Base-by-base conservation (phyloP, 805 yeast genomes). In the Candida nanaspora region DNA sequence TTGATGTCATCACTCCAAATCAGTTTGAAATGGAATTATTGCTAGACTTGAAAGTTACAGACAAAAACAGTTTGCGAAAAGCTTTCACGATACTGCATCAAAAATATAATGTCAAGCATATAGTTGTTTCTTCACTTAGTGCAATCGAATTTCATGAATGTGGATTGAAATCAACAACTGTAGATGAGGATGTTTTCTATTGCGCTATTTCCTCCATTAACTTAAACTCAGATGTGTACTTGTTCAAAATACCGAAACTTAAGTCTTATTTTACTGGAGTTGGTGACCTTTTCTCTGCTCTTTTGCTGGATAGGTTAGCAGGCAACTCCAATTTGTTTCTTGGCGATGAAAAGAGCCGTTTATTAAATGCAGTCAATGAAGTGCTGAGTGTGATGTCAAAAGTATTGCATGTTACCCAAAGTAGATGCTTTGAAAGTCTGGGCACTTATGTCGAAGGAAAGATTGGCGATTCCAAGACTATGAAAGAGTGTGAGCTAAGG, bases 221-320 rank as follows among this genome's bases (percentile, higher is more conserved):
- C 7, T 22, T 33, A 3, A 48, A 45, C n/a, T 19, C 22, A 6
- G 30, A 29, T 5, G 27, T 37, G 4, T 29, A 15, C 30, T 14
- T 31, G 14, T 38, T 38, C 15, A 19, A 25, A 7, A 70, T 83
- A 13, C 82, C 85, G 2, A 66, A 70, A 28, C 74, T 86, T 33
- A 77, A 81, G 41, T 80, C 91, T 5, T 87, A 91, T 57, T 91
- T 89, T 62, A 86, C 96, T 0, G 98, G 98, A 2, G 95, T 93
- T 0, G 98, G 98, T 6, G 98, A 89, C 53, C 61, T 89, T 33
- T 89, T 91, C 51, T 81, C 95, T 0, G 91, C 95, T 0, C 59
- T 89, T 31, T 58, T 88, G 26, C 50, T 86, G 6, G 94, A 83
- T 57, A 72, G 85, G 48, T 63, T 80, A 23, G 27, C n/a, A n/a